These are phyloP conservation scores for Diospyros kaki DNA, from an alignment of 148 eudicot genomes.

Conservation along the genomic window DNA sequence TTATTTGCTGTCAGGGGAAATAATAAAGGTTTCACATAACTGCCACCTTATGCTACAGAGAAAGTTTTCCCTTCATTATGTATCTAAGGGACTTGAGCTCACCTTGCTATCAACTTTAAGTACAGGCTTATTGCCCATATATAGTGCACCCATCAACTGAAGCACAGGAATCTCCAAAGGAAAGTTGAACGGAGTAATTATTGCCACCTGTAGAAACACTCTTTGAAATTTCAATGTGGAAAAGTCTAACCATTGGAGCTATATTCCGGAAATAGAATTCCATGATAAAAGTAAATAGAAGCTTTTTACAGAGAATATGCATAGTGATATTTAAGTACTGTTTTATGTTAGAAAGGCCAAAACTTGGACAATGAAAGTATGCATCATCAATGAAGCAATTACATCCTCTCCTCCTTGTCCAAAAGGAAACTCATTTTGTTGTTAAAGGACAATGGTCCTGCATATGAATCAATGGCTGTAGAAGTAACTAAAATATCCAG, in stretches of 20 bases:
- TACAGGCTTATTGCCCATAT: constrained; percentile 96
- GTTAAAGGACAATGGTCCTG: background rate
- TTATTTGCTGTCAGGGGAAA: background rate
- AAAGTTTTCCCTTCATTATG: too few species aligned
- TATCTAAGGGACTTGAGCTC: background rate
- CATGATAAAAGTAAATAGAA: background rate
- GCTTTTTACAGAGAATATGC: background rate
- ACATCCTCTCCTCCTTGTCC: background rate
- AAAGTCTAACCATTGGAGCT: background rate
- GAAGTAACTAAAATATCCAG: background rate
- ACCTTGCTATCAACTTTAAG: constrained; percentile 99
- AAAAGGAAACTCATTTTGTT: background rate
- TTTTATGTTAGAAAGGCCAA: background rate
- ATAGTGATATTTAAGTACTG: background rate
- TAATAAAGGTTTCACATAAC: constrained; percentile 9
- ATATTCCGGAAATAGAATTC: background rate
- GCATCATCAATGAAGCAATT: background rate
- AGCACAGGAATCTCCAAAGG: constrained; percentile 95
- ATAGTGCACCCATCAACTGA: constrained; percentile 98
- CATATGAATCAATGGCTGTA: background rate
- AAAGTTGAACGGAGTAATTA: constrained; percentile 92
- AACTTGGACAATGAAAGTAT: background rate
- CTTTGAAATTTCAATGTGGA: background rate
- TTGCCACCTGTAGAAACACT: constrained; percentile 59
- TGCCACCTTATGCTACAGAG: background rate